These are phyloP conservation scores for Puccinia polysora DNA, from an alignment of 1,284 basidiomycete genomes.

Conservation along the genomic window DNA sequence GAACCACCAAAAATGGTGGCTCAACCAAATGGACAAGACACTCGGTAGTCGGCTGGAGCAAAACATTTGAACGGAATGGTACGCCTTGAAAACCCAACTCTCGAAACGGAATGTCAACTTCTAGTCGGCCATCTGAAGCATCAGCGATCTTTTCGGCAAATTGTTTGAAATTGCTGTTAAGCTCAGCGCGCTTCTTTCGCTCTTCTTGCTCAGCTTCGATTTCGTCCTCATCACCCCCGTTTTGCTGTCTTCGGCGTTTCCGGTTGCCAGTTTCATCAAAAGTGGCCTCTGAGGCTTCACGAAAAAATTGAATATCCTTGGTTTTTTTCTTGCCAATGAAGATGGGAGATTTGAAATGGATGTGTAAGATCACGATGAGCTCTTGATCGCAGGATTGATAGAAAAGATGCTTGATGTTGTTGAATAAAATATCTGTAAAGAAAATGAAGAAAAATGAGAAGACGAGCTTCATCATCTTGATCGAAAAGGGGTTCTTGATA, in stretches of 20 bases:
- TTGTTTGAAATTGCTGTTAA: constrained; percentile 91
- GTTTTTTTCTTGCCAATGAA: constrained; percentile 99
- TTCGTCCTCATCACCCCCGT: constrained; percentile 91
- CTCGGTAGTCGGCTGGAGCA: constrained; percentile 92
- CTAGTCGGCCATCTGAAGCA: constrained; percentile 75
- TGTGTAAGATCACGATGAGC: constrained; percentile 85
- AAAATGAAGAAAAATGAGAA: neutral
- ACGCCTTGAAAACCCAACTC: constrained; percentile 97
- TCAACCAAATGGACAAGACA: constrained; percentile 94
- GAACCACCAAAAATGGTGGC: constrained; percentile 92
- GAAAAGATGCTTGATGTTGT: constrained; percentile 97
- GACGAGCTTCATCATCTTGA: neutral
- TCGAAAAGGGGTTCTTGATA: neutral
- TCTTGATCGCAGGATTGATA: constrained; percentile 99
- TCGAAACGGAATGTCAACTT: constrained; percentile 93
- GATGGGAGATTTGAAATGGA: constrained; percentile 91
- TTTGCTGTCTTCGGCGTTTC: constrained; percentile 83
- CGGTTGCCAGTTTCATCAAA: constrained; percentile 99
- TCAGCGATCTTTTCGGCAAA: constrained; percentile 92
- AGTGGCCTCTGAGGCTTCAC: constrained; percentile 94
- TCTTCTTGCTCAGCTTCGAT: constrained; percentile 99
- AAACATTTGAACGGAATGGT: constrained; percentile 79
- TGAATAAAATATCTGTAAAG: constrained; percentile 75
- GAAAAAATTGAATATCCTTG: constrained; percentile 96
- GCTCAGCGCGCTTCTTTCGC: constrained; percentile 74